Percentiles rank a stretch among this genome's conserved stretches.
Conservation (phyloP, 257 asterid genomes). For the Eustoma russellianum region DNA sequence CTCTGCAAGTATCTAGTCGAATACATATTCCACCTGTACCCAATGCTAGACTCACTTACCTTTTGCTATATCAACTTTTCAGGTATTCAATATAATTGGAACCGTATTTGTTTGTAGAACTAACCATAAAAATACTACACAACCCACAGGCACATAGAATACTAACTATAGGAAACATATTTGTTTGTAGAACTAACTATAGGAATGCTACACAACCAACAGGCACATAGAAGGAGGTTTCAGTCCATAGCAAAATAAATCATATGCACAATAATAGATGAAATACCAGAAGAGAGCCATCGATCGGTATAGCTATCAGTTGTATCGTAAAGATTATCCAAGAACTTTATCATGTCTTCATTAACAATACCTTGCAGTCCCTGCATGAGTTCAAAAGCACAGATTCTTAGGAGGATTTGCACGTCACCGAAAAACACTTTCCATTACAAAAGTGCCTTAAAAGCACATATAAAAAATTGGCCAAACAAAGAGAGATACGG, state of each 20-base stretch:
- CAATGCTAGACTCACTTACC: too few relatives aligned
- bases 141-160: too few relatives aligned
- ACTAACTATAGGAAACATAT: too few relatives aligned
- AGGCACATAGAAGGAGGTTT: too few relatives aligned
- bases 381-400: slow-evolving; percentile 31
- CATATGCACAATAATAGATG: slow-evolving; percentile 10
- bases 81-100: too few relatives aligned
- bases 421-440: neutral
- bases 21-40: too few relatives aligned
- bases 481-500: neutral
- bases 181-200: too few relatives aligned
- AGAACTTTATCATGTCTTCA: slow-evolving; percentile 43
- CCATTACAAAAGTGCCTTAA: neutral
- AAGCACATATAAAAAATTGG: neutral
- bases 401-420: neutral
- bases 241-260: neutral
- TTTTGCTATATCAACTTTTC: too few relatives aligned
- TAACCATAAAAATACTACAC: too few relatives aligned
- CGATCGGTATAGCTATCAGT: slow-evolving; percentile 73
- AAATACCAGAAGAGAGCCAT: slow-evolving; percentile 87
- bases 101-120: too few relatives aligned
- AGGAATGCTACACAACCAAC: too few relatives aligned
- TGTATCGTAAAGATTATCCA: slow-evolving; percentile 62
- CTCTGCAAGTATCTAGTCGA: too few relatives aligned
- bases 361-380: slow-evolving; percentile 53